A percentile compares a stretch with the other conserved stretches of the same genome.
Evolutionary conservation across 2,329 filamentous ascomycete genomes (phyloP).

Genomic region (Cladorrhinum sp.): DNA sequence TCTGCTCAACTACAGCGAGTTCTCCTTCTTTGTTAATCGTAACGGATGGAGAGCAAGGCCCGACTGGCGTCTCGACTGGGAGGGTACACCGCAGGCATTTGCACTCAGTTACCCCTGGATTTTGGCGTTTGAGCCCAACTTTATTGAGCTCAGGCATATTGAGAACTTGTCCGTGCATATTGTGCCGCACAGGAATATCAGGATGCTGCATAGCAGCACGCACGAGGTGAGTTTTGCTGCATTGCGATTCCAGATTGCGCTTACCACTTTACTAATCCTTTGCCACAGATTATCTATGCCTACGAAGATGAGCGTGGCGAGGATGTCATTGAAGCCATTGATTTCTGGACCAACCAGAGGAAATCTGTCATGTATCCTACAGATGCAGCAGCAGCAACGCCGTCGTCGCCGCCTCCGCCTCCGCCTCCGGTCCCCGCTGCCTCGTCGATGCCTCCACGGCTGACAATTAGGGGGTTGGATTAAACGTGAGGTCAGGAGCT

Average conservation of each 20-base stretch:
- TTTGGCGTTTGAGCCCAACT: constrained; percentile 92
- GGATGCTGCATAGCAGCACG: constrained; percentile 95
- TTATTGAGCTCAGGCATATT: constrained; percentile 94
- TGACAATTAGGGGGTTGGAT: background rate
- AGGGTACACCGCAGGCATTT: constrained; percentile 87
- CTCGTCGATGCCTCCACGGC: background rate
- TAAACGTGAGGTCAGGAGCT: no score
- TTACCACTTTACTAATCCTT: constrained; percentile 2
- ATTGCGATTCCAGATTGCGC: background rate
- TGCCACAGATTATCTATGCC: constrained; percentile 84
- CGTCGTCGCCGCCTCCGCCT: constrained; percentile 7
- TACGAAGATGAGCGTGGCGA: constrained; percentile 95
- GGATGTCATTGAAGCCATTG: constrained; percentile 89
- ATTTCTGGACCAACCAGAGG: constrained; percentile 82
- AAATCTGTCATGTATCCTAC: constrained; percentile 37
- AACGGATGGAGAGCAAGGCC: constrained; percentile 95
- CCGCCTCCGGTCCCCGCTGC: background rate
- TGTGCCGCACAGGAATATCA: constrained; percentile 91
- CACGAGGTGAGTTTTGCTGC: constrained; percentile 69
- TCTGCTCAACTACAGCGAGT: constrained; percentile 95
- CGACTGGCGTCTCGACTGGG: constrained; percentile 98
- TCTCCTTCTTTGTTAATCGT: constrained; percentile 98
- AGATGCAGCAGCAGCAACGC: background rate
- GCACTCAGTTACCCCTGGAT: constrained; percentile 97
- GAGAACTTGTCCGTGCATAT: constrained; percentile 95